Conservation (phyloP, 495 filamentous ascomycete species). For the Trichoderma reesei region DNA sequence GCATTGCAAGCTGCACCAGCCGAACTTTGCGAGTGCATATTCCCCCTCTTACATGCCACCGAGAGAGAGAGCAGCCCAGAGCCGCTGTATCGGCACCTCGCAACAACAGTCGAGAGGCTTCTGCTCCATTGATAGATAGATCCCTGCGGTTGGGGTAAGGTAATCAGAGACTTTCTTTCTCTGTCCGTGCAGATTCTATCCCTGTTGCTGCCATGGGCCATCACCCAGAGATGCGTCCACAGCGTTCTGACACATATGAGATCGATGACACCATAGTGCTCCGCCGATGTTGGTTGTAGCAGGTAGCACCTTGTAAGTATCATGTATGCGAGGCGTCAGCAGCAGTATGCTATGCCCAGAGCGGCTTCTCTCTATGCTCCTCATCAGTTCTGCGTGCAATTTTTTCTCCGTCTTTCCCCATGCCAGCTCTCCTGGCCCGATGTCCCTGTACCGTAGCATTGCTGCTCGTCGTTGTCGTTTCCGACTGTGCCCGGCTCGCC, state of each 20-base stretch:
- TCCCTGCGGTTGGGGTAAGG: neutral
- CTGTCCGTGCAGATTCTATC: neutral
- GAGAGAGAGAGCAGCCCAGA: neutral
- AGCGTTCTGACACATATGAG: slow-evolving; percentile 9
- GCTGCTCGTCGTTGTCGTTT: neutral
- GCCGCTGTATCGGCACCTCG: neutral
- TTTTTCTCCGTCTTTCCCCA: neutral
- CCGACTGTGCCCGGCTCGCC: slow-evolving; percentile 1
- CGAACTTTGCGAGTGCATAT: neutral
- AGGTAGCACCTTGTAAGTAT: neutral
- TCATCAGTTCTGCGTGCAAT: neutral
- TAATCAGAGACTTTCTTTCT: neutral
- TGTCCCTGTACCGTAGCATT: slow-evolving; percentile 1
- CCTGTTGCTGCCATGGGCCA: neutral
- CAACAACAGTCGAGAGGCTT: neutral
- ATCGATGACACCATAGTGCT: slow-evolving; percentile 7
- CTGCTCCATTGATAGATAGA: neutral
- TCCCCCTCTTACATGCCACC: neutral
- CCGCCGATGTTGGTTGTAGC: neutral
- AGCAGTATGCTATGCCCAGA: neutral
- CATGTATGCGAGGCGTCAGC: slow-evolving; percentile 1
- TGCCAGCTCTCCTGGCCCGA: neutral
- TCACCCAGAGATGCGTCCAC: slow-evolving; percentile 1
- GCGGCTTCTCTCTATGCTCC: neutral
- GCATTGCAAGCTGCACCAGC: neutral